A percentile compares a stretch with the other conserved stretches of the same genome.
These are phyloP conservation scores for Trametopsis cervina DNA, from an alignment of 768 basidiomycete species.

Conservation along the genomic window DNA sequence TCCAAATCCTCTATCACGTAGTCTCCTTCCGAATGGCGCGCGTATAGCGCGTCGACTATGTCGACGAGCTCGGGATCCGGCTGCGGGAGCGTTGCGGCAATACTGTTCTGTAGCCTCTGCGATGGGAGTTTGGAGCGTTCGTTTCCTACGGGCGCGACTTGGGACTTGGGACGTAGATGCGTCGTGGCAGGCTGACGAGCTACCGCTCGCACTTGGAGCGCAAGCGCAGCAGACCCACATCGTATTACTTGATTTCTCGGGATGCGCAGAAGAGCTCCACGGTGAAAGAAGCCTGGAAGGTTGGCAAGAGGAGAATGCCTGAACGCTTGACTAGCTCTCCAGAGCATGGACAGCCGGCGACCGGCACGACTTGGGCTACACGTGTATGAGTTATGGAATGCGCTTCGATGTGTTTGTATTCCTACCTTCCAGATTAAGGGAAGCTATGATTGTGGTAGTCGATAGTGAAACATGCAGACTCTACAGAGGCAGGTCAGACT, in stretches of 20 bases:
- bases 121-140: neutral
- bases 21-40: neutral
- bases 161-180: neutral
- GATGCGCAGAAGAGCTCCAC: conserved; percentile 9
- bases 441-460: neutral
- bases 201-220: conserved; percentile 5
- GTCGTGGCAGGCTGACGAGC: neutral
- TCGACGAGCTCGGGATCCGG: conserved; percentile 8
- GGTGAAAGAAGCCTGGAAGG: conserved; percentile 18
- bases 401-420: neutral
- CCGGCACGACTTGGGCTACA: neutral
- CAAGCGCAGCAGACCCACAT: conserved; percentile 9
- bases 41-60: conserved; percentile 8
- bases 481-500: neutral
- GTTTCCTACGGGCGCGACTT: neutral
- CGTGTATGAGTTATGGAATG: neutral
- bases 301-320: conserved; percentile 42
- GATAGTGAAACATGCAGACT: neutral
- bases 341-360: conserved; percentile 62
- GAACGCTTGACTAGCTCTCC: conserved; percentile 48
- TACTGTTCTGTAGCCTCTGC: neutral
- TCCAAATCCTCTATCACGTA: conserved; percentile 2
- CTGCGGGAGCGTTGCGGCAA: conserved; percentile 3
- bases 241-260: conserved; percentile 4
- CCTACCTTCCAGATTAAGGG: neutral